phyloP scores from a whole-genome alignment of 2,329 filamentous ascomycete genomes.

The Neopestalotiopsis sp. region DNA sequence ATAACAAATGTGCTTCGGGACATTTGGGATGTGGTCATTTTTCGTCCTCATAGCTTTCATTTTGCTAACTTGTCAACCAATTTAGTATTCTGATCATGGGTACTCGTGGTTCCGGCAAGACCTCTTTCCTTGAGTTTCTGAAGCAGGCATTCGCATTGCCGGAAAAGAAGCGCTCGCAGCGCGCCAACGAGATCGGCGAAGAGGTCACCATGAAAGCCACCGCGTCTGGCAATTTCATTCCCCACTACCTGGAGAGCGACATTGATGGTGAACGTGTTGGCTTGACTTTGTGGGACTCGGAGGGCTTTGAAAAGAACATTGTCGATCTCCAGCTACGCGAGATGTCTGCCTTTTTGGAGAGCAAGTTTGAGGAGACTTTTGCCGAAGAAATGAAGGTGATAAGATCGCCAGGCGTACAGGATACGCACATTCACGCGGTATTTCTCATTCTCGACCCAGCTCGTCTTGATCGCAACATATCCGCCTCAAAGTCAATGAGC shows the following conservation, averaged over 20 bases:
- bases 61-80: slow-evolving; percentile 25
- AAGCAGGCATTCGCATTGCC: slow-evolving; percentile 84
- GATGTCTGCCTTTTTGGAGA: slow-evolving; percentile 91
- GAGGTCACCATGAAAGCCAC: slow-evolving; percentile 61
- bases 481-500: slow-evolving; percentile 61
- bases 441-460: slow-evolving; percentile 91
- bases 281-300: slow-evolving; percentile 94
- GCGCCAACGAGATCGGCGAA: slow-evolving; percentile 52
- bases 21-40: neutral
- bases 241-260: slow-evolving; percentile 91
- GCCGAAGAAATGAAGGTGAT: slow-evolving; percentile 97
- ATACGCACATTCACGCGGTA: slow-evolving; percentile 96
- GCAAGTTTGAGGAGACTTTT: slow-evolving; percentile 98
- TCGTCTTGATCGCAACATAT: slow-evolving; percentile 83
- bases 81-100: slow-evolving; percentile 87
- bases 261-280: slow-evolving; percentile 91
- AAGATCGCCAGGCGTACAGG: slow-evolving; percentile 87
- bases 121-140: slow-evolving; percentile 95
- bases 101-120: slow-evolving; percentile 87
- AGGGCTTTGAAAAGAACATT: slow-evolving; percentile 91
- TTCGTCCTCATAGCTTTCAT: neutral
- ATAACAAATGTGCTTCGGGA: no score
- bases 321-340: slow-evolving; percentile 93
- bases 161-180: slow-evolving; percentile 73
- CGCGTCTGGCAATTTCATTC: slow-evolving; percentile 75